Conservation (phyloP, 2,329 filamentous ascomycete species). For the Colletotrichum sidae region DNA sequence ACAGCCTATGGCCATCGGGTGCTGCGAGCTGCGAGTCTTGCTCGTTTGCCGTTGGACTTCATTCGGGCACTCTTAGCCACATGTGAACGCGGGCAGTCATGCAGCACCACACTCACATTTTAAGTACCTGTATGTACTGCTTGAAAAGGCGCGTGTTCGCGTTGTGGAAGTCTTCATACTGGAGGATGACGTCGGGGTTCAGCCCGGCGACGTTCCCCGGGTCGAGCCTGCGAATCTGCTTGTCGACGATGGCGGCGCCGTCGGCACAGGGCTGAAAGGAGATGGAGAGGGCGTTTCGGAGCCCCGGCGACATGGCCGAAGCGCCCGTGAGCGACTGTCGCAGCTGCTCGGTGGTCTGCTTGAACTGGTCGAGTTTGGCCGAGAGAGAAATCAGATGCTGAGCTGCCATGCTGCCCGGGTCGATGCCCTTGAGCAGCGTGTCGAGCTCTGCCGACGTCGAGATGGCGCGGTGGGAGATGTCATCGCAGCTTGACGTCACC, state of each 20-base stretch:
- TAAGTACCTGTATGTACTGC: constrained; percentile 16
- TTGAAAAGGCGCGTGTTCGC: constrained; percentile 43
- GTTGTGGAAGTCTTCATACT: constrained; percentile 41
- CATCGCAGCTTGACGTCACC: constrained; percentile 46
- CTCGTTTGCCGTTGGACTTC: constrained; percentile 23
- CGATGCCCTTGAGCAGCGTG: constrained; percentile 40
- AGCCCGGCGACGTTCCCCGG: constrained; percentile 40
- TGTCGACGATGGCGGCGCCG: constrained; percentile 45
- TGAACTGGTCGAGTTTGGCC: constrained; percentile 43
- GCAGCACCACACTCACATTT: constrained; percentile 22
- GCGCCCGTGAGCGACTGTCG: constrained; percentile 42
- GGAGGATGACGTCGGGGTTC: constrained; percentile 42
- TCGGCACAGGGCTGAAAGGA: constrained; percentile 46
- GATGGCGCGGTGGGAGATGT: constrained; percentile 46
- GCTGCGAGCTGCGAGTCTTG: constrained; percentile 27
- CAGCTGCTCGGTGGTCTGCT: constrained; percentile 41
- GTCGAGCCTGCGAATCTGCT: constrained; percentile 49
- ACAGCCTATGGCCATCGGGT: constrained; percentile 19
- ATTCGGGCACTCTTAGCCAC: background rate
- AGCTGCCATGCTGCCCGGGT: constrained; percentile 28
- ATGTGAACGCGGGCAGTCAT: background rate
- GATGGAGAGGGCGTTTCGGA: constrained; percentile 45
- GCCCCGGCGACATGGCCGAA: constrained; percentile 42
- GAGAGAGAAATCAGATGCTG: constrained; percentile 41
- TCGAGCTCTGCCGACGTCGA: constrained; percentile 46